Evolutionary conservation across 768 basidiomycete species (phyloP).

Genomic region (Suillus cothurnatus): DNA sequence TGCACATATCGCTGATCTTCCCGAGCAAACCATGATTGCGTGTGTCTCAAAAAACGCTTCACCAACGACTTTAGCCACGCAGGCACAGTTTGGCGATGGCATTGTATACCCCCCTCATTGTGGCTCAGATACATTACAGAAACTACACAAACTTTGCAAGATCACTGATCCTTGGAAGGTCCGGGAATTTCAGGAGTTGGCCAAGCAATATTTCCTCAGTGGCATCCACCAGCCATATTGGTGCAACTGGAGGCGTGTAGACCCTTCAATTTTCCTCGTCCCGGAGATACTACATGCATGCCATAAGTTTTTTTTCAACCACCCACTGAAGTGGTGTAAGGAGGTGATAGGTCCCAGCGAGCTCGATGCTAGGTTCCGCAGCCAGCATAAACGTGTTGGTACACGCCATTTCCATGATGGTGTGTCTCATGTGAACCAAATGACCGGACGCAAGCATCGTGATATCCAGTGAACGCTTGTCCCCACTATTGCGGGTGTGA

Average conservation of each 20-base stretch:
- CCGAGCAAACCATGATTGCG: conserved; percentile 14
- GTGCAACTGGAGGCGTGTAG: conserved; percentile 21
- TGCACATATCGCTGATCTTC: conserved; percentile 26
- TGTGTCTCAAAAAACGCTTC: conserved; percentile 14
- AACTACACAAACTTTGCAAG: background rate
- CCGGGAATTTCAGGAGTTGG: conserved; percentile 12
- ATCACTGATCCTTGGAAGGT: conserved; percentile 25
- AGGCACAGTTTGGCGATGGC: conserved; percentile 15
- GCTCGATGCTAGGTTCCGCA: background rate
- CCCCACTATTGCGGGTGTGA: conserved; percentile 23
- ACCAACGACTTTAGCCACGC: conserved; percentile 6
- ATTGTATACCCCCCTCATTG: conserved; percentile 9
- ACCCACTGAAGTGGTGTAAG: background rate
- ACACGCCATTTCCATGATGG: conserved; percentile 40
- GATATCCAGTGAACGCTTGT: conserved; percentile 39
- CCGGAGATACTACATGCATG: background rate
- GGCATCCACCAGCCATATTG: conserved; percentile 32
- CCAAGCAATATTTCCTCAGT: conserved; percentile 28
- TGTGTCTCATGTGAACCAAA: conserved; percentile 42
- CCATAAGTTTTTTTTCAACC: background rate
- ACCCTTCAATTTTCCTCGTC: conserved; percentile 27
- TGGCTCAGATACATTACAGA: conserved; percentile 6
- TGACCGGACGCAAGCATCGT: conserved; percentile 40
- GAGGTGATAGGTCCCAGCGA: background rate
- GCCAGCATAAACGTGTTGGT: conserved; percentile 24